Evolutionary conservation across 2,329 filamentous ascomycete genomes (phyloP).

Genomic region (Ascochyta clinopodiicola): DNA sequence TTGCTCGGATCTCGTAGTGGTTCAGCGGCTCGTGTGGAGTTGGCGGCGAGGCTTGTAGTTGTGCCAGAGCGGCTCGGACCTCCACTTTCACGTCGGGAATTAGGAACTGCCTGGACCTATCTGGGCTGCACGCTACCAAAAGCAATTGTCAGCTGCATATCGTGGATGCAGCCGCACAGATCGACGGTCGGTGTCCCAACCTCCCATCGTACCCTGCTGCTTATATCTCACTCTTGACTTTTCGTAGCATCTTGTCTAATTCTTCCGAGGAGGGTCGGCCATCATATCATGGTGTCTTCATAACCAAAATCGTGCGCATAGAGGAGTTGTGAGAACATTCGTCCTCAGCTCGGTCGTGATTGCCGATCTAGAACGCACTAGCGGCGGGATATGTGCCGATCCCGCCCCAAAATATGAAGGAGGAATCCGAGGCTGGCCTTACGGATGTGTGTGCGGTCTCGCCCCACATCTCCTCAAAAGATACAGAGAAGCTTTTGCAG

Average conservation of each 20-base stretch:
- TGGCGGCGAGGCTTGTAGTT: not conserved
- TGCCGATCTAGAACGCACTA: slow-evolving; percentile 3
- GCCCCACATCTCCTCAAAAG: too few species aligned
- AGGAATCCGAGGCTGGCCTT: not conserved
- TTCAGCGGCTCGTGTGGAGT: not conserved
- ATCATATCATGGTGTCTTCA: too few species aligned
- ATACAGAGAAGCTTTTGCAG: too few species aligned
- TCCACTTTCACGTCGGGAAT: not conserved
- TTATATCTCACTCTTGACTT: not conserved
- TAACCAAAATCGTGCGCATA: not conserved
- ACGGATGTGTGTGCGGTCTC: too few species aligned
- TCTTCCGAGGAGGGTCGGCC: too few species aligned
- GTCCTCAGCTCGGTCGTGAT: not conserved
- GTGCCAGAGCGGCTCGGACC: not conserved
- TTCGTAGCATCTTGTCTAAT: too few species aligned
- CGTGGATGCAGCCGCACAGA: not conserved
- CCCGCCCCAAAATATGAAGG: not conserved
- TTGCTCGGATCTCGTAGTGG: not conserved
- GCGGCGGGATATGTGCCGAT: slow-evolving; percentile 1
- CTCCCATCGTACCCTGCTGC: not conserved
- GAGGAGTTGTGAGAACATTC: not conserved
- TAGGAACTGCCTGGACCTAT: not conserved
- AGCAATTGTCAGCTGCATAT: not conserved
- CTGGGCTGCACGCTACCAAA: not conserved
- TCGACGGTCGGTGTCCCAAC: not conserved